phyloP scores from a whole-genome alignment of 2,329 filamentous ascomycete species.

The Verruconis gallopava region DNA sequence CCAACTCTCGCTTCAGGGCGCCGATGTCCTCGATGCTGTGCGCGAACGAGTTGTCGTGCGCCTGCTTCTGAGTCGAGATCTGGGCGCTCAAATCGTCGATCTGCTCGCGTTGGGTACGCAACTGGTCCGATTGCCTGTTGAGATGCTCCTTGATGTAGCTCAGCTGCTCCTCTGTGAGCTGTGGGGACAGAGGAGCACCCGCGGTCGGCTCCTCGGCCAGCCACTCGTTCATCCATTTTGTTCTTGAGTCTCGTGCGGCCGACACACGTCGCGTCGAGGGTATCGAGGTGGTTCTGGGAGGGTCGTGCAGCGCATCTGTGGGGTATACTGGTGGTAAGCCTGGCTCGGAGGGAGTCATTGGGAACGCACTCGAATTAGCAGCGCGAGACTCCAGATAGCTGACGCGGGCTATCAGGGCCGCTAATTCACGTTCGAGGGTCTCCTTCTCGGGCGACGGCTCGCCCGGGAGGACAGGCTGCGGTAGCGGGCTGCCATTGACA shows the following conservation, averaged over 20 bases:
- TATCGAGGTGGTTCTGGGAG: conserved; percentile 21
- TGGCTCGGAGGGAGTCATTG: conserved; percentile 70
- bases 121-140: conserved; percentile 84
- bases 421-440: conserved; percentile 69
- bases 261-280: conserved; percentile 20
- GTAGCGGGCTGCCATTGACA: conserved; percentile 37
- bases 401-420: conserved; percentile 63
- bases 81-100: conserved; percentile 77
- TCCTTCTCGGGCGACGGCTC: conserved; percentile 62
- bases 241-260: conserved; percentile 22
- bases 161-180: conserved; percentile 68
- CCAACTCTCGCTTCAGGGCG: conserved; percentile 79
- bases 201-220: conserved; percentile 38
- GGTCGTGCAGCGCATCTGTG: conserved; percentile 39
- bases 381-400: conserved; percentile 73
- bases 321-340: conserved; percentile 39
- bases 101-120: conserved; percentile 75
- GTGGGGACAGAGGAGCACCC: conserved; percentile 34
- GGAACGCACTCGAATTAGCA: conserved; percentile 46
- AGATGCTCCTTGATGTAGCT: conserved; percentile 80
- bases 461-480: conserved; percentile 61
- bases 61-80: conserved; percentile 70
- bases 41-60: conserved; percentile 70
- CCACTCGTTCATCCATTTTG: conserved; percentile 37
- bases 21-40: conserved; percentile 74